Evolutionary conservation across 805 yeast genomes (phyloP).

Genomic region (Saccharomycopsis fermentans): DNA sequence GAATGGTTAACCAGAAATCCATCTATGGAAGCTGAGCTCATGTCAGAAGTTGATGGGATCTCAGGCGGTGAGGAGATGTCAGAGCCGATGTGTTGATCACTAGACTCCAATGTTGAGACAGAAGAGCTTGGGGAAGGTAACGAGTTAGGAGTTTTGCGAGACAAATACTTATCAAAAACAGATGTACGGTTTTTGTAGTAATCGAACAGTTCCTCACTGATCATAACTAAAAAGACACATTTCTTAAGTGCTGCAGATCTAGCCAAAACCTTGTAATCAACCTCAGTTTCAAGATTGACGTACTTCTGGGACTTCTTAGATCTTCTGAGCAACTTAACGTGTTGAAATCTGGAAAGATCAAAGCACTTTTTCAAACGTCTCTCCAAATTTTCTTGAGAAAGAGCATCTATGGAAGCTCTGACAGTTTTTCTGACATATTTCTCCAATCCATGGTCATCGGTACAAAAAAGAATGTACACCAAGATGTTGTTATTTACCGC

Average conservation of each 20-base stretch:
- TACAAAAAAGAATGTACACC: slow-evolving; percentile 12
- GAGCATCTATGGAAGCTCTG: slow-evolving; percentile 1
- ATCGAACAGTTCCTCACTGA: slow-evolving; percentile 1
- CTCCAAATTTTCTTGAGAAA: slow-evolving; percentile 1
- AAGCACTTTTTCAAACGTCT: background rate
- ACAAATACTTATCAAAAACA: background rate
- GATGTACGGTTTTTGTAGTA: background rate
- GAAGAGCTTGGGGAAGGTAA: background rate
- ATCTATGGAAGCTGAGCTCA: background rate
- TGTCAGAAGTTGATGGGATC: background rate
- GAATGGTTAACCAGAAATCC: background rate
- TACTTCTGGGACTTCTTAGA: slow-evolving; percentile 37
- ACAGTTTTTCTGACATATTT: slow-evolving; percentile 5
- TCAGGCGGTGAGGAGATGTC: background rate
- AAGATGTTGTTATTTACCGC: background rate
- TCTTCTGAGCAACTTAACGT: slow-evolving; percentile 26
- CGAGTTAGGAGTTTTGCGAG: background rate
- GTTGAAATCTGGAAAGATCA: background rate
- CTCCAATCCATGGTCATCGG: background rate
- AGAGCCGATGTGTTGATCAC: background rate
- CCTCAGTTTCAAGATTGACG: slow-evolving; percentile 29
- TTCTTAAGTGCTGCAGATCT: slow-evolving; percentile 41
- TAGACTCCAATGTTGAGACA: background rate
- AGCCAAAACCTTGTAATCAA: slow-evolving; percentile 34
- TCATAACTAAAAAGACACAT: slow-evolving; percentile 28